A percentile compares a stretch with the other conserved stretches of the same genome.
Conservation (phyloP, 2,329 filamentous ascomycete species). For the Lecanicillium sp. region DNA sequence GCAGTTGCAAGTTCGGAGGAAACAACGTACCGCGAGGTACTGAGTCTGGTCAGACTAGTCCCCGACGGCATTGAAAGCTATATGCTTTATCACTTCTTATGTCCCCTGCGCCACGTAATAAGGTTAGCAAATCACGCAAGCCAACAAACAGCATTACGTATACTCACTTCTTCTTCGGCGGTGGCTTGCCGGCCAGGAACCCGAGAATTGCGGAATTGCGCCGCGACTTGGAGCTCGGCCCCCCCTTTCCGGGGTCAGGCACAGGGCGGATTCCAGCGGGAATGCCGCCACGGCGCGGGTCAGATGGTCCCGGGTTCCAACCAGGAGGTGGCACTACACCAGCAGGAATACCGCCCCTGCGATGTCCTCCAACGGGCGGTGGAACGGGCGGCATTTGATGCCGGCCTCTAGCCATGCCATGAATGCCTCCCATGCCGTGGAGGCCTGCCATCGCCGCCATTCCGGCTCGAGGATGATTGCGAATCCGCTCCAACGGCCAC, state of each 20-base stretch:
- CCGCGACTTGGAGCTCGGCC: neutral
- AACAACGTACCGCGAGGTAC: too few relatives aligned
- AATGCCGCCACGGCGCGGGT: slow-evolving; percentile 2
- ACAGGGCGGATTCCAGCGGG: slow-evolving; percentile 15
- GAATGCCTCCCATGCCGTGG: slow-evolving; percentile 6
- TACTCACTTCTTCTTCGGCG: slow-evolving; percentile 23
- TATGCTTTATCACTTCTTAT: neutral
- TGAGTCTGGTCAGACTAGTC: too few relatives aligned
- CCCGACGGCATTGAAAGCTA: too few relatives aligned
- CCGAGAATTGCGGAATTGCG: slow-evolving; percentile 12
- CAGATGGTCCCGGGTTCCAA: slow-evolving; percentile 12
- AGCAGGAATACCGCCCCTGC: slow-evolving; percentile 5
- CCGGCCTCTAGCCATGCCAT: slow-evolving; percentile 8
- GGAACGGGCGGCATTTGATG: neutral
- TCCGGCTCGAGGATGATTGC: neutral
- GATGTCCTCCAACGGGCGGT: slow-evolving; percentile 1
- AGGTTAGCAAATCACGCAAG: too few relatives aligned
- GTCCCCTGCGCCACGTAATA: too few relatives aligned
- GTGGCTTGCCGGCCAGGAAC: slow-evolving; percentile 21
- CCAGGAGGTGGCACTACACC: slow-evolving; percentile 15
- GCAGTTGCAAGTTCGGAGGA: too few relatives aligned
- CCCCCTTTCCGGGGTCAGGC: too few relatives aligned
- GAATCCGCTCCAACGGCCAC: slow-evolving; percentile 43
- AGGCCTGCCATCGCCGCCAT: neutral
- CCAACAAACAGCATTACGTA: neutral